A percentile compares a stretch with the other conserved stretches of the same genome.
Evolutionary conservation across 129 eudicot species (phyloP).

Genomic region (Chrysanthemum lavandulifolium): DNA sequence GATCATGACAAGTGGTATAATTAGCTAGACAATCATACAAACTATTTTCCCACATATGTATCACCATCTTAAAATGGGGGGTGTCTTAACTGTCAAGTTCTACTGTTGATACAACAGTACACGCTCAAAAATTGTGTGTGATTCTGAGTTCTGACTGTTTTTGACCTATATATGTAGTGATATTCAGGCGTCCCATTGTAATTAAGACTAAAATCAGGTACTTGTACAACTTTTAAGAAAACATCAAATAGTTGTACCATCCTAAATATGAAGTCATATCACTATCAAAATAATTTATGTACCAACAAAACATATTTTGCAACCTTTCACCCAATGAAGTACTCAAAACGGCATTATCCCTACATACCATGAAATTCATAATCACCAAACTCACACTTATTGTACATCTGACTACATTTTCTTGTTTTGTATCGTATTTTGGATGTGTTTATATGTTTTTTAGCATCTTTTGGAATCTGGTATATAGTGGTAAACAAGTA

Average conservation of each 20-base stretch:
- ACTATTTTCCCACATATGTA: no score
- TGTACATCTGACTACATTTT: constrained; percentile 2
- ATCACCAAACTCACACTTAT: constrained; percentile 12
- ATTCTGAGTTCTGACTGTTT: no score
- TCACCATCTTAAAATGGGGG: no score
- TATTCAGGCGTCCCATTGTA: no score
- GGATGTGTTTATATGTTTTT: not conserved
- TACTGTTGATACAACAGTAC: no score
- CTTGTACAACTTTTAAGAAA: not conserved
- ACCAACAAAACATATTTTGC: constrained; percentile 27
- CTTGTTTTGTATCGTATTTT: constrained; percentile 1
- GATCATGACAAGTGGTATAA: no score
- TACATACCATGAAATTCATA: constrained; percentile 17
- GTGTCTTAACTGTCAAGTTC: no score
- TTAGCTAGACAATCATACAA: no score
- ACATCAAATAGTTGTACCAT: constrained; percentile 11
- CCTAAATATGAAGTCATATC: constrained; percentile 9
- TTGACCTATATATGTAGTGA: no score
- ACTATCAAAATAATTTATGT: constrained; percentile 15
- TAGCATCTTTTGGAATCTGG: constrained; percentile 6
- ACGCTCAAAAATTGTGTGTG: no score
- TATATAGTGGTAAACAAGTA: not conserved
- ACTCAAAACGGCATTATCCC: constrained; percentile 24
- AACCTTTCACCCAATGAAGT: constrained; percentile 19
- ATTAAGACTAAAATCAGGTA: constrained; percentile 1